phyloP scores from a whole-genome alignment of 768 basidiomycete species.

The Collybia sp. region DNA sequence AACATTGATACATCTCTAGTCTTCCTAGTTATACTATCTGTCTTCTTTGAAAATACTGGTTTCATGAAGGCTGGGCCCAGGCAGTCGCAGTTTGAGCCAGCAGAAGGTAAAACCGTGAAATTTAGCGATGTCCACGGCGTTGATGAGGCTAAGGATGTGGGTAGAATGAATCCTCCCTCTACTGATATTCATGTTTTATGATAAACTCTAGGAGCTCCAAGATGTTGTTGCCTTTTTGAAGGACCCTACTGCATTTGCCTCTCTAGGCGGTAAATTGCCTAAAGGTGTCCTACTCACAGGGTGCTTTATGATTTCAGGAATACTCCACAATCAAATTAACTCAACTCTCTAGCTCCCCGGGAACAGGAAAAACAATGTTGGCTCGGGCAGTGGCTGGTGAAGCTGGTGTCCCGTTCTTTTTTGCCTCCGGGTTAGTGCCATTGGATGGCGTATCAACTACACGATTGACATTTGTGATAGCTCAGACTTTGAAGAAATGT shows the following conservation, averaged over 20 bases:
- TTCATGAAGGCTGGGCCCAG: conserved; percentile 85
- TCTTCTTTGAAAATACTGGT: conserved; percentile 91
- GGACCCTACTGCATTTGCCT: conserved; percentile 86
- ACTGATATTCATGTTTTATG: neutral
- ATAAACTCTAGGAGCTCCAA: conserved; percentile 66
- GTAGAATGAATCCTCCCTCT: conserved; percentile 14
- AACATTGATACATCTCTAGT: conserved; percentile 32
- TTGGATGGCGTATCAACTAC: conserved; percentile 3
- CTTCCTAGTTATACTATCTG: conserved; percentile 80
- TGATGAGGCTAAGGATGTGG: conserved; percentile 91
- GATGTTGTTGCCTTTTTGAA: conserved; percentile 95
- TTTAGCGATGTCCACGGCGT: conserved; percentile 97
- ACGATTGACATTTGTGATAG: conserved; percentile 28
- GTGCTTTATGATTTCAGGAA: conserved; percentile 14
- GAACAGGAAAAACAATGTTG: conserved; percentile 98
- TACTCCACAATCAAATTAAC: neutral
- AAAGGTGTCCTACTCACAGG: conserved; percentile 93
- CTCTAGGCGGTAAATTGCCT: conserved; percentile 89
- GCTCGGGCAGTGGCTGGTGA: conserved; percentile 97
- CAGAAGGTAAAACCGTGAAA: conserved; percentile 75
- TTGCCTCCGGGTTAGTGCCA: conserved; percentile 75
- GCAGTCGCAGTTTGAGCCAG: conserved; percentile 79
- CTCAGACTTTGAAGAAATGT: conserved; percentile 98
- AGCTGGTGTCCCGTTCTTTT: conserved; percentile 96
- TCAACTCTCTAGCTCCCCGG: conserved; percentile 50